Conservation (phyloP, 331 rosid genomes). For the Dryas integrifolia region DNA sequence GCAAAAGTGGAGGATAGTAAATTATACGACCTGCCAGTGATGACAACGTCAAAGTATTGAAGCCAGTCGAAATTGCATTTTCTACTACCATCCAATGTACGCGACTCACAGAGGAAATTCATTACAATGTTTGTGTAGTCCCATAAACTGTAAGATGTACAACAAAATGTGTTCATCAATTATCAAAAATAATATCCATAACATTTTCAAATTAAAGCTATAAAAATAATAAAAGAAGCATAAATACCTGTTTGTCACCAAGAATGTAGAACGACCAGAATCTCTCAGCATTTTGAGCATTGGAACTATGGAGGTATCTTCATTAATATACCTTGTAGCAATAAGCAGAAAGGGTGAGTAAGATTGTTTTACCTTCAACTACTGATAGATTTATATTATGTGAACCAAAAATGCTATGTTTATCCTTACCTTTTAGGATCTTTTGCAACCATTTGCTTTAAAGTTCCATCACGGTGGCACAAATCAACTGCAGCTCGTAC, state of each 20-base stretch:
- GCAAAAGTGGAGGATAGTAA: conserved; percentile 16
- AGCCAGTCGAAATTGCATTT: conserved; percentile 79
- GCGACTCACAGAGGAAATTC: conserved; percentile 79
- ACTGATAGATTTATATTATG: not conserved
- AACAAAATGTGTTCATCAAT: not conserved
- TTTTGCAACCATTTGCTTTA: conserved; percentile 94
- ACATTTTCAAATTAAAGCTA: not conserved
- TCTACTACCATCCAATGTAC: conserved; percentile 38
- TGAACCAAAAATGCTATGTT: conserved; percentile 2
- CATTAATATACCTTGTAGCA: conserved; percentile 71
- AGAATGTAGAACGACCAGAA: conserved; percentile 87
- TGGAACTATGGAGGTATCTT: conserved; percentile 69
- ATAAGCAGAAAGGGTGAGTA: conserved; percentile 20
- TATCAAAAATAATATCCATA: not conserved
- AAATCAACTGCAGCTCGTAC: conserved; percentile 99
- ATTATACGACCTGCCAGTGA: conserved; percentile 81
- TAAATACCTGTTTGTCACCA: conserved; percentile 90
- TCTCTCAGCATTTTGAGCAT: conserved; percentile 91
- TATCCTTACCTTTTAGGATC: conserved; percentile 72
- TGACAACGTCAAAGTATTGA: conserved; percentile 83
- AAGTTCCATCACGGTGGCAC: conserved; percentile 99
- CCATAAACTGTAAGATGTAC: conserved; percentile 75
- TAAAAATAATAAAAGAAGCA: conserved; percentile 16
- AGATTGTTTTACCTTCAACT: conserved; percentile 15
- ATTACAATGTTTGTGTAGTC: conserved; percentile 92